These are phyloP conservation scores for Lactifluus volemus DNA, from an alignment of 768 basidiomycete genomes.

Conservation along the genomic window DNA sequence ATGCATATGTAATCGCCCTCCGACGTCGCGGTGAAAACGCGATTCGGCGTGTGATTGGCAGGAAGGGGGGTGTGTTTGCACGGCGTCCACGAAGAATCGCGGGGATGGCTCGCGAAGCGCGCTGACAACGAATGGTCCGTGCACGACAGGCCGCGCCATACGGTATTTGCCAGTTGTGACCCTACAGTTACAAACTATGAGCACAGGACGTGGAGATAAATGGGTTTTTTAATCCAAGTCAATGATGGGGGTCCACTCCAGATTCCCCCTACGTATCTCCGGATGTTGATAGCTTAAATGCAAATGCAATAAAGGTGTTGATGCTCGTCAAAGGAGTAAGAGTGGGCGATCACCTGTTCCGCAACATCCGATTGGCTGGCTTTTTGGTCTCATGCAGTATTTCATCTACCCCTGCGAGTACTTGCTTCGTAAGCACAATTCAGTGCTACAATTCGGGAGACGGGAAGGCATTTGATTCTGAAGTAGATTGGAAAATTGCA, in stretches of 20 bases:
- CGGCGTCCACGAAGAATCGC: not conserved
- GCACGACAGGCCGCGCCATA: not conserved
- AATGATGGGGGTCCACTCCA: not conserved
- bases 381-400: not conserved
- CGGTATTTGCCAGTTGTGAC: not conserved
- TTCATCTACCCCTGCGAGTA: not conserved
- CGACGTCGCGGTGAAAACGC: not conserved
- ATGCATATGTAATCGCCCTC: not conserved
- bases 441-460: not conserved
- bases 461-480: not conserved
- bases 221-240: not conserved
- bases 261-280: constrained; percentile 6
- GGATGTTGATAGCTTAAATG: constrained; percentile 1
- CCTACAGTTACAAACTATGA: not conserved
- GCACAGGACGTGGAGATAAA: constrained; percentile 7
- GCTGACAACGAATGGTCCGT: constrained; percentile 1
- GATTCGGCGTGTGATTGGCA: not conserved
- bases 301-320: not conserved
- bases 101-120: not conserved
- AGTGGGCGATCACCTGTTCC: not conserved
- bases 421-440: not conserved
- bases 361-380: not conserved
- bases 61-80: not conserved
- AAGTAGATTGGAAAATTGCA: not conserved
- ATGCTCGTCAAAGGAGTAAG: not conserved